These are phyloP conservation scores for Aspergillus sclerotioniger DNA, from an alignment of 495 filamentous ascomycete species.

Conservation along the genomic window DNA sequence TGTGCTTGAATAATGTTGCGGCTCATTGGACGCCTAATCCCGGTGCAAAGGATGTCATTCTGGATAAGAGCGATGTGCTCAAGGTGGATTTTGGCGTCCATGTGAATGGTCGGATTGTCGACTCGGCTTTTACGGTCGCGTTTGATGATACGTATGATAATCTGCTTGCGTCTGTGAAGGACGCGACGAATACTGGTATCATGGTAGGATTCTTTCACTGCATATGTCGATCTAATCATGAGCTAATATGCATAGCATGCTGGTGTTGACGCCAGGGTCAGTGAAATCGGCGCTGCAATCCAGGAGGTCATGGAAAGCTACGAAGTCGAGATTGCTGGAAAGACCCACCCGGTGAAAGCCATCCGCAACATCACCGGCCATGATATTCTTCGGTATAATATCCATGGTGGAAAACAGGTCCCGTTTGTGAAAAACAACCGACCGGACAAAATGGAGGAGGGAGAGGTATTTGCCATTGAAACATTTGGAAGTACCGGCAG, in stretches of 20 bases:
- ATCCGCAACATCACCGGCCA: constrained; percentile 59
- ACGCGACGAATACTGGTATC: constrained; percentile 62
- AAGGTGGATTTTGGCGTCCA: constrained; percentile 69
- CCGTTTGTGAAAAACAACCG: constrained; percentile 59
- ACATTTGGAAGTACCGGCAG: constrained; percentile 63
- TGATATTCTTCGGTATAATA: constrained; percentile 56
- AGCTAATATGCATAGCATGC: constrained; percentile 41
- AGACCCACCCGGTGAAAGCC: constrained; percentile 56
- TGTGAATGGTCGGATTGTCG: constrained; percentile 64
- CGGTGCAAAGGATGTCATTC: constrained; percentile 54
- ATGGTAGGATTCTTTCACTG: constrained; percentile 29
- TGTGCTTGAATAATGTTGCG: constrained; percentile 59
- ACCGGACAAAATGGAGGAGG: constrained; percentile 65
- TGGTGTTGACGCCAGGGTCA: constrained; percentile 61
- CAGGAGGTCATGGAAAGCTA: constrained; percentile 70
- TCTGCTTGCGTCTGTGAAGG: constrained; percentile 58
- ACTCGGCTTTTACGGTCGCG: constrained; percentile 62
- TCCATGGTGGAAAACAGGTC: constrained; percentile 61
- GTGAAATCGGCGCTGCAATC: constrained; percentile 60
- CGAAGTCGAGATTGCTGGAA: constrained; percentile 57
- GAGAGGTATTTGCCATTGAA: constrained; percentile 64
- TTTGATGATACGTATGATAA: constrained; percentile 63
- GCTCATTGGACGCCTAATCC: constrained; percentile 66
- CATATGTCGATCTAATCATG: neutral
- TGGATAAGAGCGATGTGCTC: constrained; percentile 59